Evolutionary conservation across 2,329 filamentous ascomycete species (phyloP), one percentile per base, ranked within the genome.

Genomic region (Calonectria hongkongensis): DNA sequence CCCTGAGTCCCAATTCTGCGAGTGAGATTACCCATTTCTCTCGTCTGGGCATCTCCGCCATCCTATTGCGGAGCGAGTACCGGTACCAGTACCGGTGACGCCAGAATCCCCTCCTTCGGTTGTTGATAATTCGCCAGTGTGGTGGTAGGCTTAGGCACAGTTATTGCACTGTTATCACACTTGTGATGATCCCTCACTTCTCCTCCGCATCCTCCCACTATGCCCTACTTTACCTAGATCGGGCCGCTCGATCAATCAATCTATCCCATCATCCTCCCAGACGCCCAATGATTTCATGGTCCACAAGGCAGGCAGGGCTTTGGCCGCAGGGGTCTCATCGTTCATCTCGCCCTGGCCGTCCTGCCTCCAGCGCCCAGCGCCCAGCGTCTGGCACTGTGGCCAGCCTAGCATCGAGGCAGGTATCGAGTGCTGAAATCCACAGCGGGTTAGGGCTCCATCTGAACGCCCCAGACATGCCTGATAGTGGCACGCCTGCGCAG

Each of bases 251-350:
- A 68, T 74, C 74, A 70, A 72, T 76, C 73, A 72, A 72, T 76
- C 72, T 71, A 75, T 74, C 63, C 54, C 71, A 79, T 79, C 72
- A 71, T 65, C 66, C 28, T 65, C 74, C 71, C 76, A 77, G 72
- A 79, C 74, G 77, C 78, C 73, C 70, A 78, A 80, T 80, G 78
- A 79, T 80, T 80, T 80, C 77, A 80, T 80, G 72, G 71, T 73
- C 78, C 78, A 78, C 78, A 54, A 62, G 33, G 33, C 36, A 47
- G 71, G 68, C 78, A 80, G 78, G 78, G 76, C 77, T 76, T 70
- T 36, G 56, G 36, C 45, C 66, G 51, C 78, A 79, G 73, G 78
- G 78, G 65, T 79, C 25, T 48, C 63, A 74, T 76, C 60, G 71
- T 77, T 78, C 75, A 71, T 76, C 74, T 79, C 71, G 74, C 60